A percentile compares a stretch with the other conserved stretches of the same genome.
These are phyloP conservation scores for Podosphaera fusca DNA, from an alignment of 2,329 filamentous ascomycete species.

Conservation along the genomic window DNA sequence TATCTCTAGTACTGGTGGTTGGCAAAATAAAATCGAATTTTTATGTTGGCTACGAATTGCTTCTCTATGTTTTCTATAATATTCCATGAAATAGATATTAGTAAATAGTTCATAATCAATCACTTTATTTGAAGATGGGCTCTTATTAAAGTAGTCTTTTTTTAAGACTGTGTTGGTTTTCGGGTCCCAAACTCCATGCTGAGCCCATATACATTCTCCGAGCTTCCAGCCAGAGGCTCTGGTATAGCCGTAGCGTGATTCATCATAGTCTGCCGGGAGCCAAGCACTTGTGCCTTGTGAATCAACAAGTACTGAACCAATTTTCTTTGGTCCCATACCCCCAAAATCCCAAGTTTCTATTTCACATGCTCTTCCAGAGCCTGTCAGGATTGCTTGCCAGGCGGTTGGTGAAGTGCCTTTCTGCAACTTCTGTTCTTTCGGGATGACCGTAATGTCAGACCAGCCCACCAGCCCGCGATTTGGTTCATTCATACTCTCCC, in stretches of 20 bases:
- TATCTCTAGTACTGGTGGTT: slow-evolving; percentile 78
- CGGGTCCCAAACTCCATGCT: slow-evolving; percentile 88
- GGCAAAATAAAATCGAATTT: slow-evolving; percentile 68
- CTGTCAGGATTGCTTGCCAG: slow-evolving; percentile 80
- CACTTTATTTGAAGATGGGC: slow-evolving; percentile 47
- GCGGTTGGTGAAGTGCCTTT: slow-evolving; percentile 84
- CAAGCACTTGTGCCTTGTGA: slow-evolving; percentile 69
- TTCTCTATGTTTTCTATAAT: slow-evolving; percentile 55
- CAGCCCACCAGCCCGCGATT: slow-evolving; percentile 72
- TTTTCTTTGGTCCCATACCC: slow-evolving; percentile 75
- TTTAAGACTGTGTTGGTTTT: slow-evolving; percentile 50
- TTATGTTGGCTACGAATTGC: slow-evolving; percentile 55
- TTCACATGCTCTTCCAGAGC: slow-evolving; percentile 77
- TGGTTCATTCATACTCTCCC: slow-evolving; percentile 92
- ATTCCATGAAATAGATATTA: slow-evolving; percentile 74
- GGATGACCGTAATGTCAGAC: slow-evolving; percentile 58
- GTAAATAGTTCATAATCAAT: slow-evolving; percentile 73
- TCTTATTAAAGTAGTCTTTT: slow-evolving; percentile 72
- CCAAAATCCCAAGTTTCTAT: slow-evolving; percentile 87
- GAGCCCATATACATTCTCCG: slow-evolving; percentile 90
- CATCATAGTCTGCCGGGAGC: slow-evolving; percentile 64
- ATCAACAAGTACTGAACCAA: slow-evolving; percentile 61
- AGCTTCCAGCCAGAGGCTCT: slow-evolving; percentile 73
- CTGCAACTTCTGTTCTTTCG: slow-evolving; percentile 69
- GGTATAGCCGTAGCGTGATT: slow-evolving; percentile 74